A percentile compares a stretch with the other conserved stretches of the same genome.
Evolutionary conservation across 140 eudicot genomes (phyloP).

Genomic region (Senecio squalidus): DNA sequence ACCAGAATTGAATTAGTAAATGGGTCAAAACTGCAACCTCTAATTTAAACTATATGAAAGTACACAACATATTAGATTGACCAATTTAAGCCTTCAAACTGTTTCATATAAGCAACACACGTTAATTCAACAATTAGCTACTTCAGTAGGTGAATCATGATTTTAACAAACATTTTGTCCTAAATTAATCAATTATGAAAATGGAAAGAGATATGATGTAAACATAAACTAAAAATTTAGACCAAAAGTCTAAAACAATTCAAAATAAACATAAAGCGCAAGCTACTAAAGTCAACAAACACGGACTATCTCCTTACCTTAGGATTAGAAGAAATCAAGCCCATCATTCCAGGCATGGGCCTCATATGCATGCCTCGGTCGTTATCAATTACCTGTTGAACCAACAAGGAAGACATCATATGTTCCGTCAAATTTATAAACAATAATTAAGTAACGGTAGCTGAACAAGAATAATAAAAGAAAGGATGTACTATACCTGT

Average conservation of each 20-base stretch:
- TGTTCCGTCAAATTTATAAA: not conserved
- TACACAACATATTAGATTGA: not conserved
- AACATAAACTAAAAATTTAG: no score
- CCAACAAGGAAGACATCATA: not conserved
- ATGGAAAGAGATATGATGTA: no score
- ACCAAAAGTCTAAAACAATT: no score
- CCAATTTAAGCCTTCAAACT: not conserved
- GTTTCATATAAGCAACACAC: no score
- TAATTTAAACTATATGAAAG: no score
- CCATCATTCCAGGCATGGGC: conserved; percentile 94
- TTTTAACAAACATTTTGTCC: no score
- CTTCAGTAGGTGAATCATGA: no score
- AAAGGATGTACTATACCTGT: conserved; percentile 36
- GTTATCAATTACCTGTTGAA: conserved; percentile 69
- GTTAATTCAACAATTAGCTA: no score
- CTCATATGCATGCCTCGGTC: conserved; percentile 86
- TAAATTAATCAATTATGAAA: no score
- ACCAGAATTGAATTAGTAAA: no score
- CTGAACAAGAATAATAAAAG: not conserved
- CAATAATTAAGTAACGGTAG: not conserved
- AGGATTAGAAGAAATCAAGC: conserved; percentile 51
- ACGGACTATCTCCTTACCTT: conserved; percentile 40
- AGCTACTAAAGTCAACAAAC: not conserved
- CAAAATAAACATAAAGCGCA: no score
- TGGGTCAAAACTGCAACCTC: no score